A percentile compares a stretch with the other conserved stretches of the same genome.
Conservation (phyloP, 2,329 filamentous ascomycete species). For the Aspergillus amoenus region DNA sequence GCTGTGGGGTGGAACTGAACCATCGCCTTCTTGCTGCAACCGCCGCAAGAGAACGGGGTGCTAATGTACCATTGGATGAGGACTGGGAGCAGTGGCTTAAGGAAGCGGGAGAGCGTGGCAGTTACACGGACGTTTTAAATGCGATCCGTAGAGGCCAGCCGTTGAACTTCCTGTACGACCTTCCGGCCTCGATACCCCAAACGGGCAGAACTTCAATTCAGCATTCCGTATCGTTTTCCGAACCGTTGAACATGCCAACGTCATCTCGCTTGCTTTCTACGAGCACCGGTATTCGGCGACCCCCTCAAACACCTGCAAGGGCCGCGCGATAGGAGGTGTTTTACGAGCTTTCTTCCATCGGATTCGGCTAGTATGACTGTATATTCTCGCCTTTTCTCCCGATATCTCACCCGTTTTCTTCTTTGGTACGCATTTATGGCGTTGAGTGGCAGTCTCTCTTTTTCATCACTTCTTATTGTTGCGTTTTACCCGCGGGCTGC, state of each 20-base stretch:
- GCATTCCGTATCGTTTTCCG: conserved; percentile 20
- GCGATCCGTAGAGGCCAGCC: conserved; percentile 39
- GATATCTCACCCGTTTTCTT: conserved; percentile 14
- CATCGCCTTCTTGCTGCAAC: conserved; percentile 53
- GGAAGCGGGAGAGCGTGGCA: conserved; percentile 54
- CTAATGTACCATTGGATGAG: conserved; percentile 44
- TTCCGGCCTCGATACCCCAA: conserved; percentile 19
- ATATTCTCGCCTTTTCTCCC: conserved; percentile 1
- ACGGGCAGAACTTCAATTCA: conserved; percentile 19
- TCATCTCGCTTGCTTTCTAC: conserved; percentile 22
- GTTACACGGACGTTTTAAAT: conserved; percentile 41
- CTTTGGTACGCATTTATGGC: conserved; percentile 22
- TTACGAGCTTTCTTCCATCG: neutral
- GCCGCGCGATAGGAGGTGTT: conserved; percentile 24
- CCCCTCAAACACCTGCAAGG: conserved; percentile 25
- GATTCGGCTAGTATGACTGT: neutral
- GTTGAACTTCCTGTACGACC: conserved; percentile 30
- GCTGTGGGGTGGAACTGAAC: conserved; percentile 53
- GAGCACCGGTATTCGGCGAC: conserved; percentile 21
- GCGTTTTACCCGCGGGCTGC: conserved; percentile 1
- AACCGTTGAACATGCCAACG: conserved; percentile 23
- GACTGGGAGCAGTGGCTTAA: conserved; percentile 61
- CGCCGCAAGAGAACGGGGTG: conserved; percentile 52
- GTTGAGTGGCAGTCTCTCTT: conserved; percentile 19
- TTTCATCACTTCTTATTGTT: conserved; percentile 3